Evolutionary conservation across 805 yeast genomes (phyloP).

Genomic region (Lachancea quebecensis): DNA sequence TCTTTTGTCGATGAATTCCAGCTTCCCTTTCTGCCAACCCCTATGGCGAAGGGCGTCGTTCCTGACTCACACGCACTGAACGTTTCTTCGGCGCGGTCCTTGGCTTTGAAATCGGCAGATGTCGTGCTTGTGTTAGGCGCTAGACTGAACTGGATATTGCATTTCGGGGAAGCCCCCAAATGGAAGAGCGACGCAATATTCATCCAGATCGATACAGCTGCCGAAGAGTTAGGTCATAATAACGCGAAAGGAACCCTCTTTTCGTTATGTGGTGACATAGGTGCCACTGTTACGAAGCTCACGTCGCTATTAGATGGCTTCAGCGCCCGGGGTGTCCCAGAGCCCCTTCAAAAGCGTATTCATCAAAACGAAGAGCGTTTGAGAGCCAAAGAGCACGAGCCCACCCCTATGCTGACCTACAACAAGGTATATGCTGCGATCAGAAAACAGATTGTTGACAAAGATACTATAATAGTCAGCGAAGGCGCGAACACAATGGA

Average conservation of each 20-base stretch:
- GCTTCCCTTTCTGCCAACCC: conserved; percentile 61
- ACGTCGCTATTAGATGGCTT: conserved; percentile 17
- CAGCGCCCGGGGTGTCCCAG: conserved; percentile 10
- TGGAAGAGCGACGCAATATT: conserved; percentile 41
- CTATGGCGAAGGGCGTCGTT: conserved; percentile 72
- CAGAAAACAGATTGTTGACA: conserved; percentile 34
- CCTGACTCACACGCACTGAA: conserved; percentile 43
- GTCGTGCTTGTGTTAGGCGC: conserved; percentile 58
- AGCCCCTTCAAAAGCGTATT: conserved; percentile 12
- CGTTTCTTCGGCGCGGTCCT: conserved; percentile 57
- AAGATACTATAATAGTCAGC: conserved; percentile 40
- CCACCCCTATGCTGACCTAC: conserved; percentile 36
- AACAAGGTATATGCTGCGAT: conserved; percentile 47
- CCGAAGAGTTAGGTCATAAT: conserved; percentile 48
- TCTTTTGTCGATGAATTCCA: conserved; percentile 37
- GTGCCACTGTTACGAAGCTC: conserved; percentile 36
- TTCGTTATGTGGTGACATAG: conserved; percentile 54
- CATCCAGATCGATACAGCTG: conserved; percentile 49
- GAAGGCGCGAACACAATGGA: conserved; percentile 84
- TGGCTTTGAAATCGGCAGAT: conserved; percentile 51
- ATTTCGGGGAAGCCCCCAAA: conserved; percentile 54
- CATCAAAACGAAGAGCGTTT: conserved; percentile 20
- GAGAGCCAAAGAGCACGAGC: conserved; percentile 28
- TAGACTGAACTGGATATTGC: conserved; percentile 67
- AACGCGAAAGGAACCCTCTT: conserved; percentile 30